A percentile compares a stretch with the other conserved stretches of the same genome.
Evolutionary conservation across 1,139 yeast genomes (phyloP).

Genomic region (Geotrichum cucujoidarum): DNA sequence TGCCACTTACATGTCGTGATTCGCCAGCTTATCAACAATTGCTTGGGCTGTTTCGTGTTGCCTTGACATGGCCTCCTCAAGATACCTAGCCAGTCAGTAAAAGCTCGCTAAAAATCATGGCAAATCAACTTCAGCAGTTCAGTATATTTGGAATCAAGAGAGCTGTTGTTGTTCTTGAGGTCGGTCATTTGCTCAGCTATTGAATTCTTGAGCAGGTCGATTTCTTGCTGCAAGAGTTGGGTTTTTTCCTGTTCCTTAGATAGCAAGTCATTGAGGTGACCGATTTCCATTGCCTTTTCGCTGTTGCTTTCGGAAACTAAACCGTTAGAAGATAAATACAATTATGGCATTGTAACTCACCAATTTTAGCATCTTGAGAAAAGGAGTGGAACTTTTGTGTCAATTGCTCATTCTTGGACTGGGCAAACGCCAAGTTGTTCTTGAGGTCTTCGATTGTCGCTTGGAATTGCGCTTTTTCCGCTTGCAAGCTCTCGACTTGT

Average conservation of each 20-base stretch:
- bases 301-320: slow-evolving; percentile 6
- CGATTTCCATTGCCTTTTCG: slow-evolving; percentile 4
- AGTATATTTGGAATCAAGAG: not conserved
- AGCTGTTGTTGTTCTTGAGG: not conserved
- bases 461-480: slow-evolving; percentile 3
- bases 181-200: slow-evolving; percentile 2
- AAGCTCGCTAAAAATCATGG: not conserved
- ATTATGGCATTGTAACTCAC: not conserved
- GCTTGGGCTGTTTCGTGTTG: too few species aligned
- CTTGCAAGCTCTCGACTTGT: slow-evolving; percentile 2
- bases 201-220: slow-evolving; percentile 9
- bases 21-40: too few species aligned
- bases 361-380: not conserved
- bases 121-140: slow-evolving; percentile 12
- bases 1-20: too few species aligned
- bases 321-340: not conserved
- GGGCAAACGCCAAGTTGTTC: not conserved
- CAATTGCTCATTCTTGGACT: not conserved
- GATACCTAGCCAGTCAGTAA: not conserved
- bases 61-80: too few species aligned
- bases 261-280: not conserved
- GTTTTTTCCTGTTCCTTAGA: slow-evolving; percentile 7
- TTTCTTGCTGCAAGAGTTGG: slow-evolving; percentile 4
- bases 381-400: not conserved
- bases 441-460: not conserved